These are phyloP conservation scores for Xerocomellus dryophilus DNA, from an alignment of 768 basidiomycete genomes.

Conservation along the genomic window DNA sequence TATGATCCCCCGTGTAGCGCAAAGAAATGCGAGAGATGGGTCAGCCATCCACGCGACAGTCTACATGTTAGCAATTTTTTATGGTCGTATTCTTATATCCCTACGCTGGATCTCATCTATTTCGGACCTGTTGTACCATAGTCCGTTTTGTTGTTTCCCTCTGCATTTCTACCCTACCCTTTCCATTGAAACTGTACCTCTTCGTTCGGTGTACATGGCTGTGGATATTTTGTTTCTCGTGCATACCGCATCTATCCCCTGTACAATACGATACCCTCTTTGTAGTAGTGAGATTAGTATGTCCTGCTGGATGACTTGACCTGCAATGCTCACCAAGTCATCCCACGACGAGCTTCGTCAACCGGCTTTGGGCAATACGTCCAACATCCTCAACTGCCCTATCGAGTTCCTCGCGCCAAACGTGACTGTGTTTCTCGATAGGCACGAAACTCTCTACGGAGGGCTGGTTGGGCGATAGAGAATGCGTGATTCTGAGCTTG, in stretches of 20 bases:
- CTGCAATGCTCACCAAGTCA: slow-evolving; percentile 2
- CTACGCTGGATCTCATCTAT: slow-evolving; percentile 16
- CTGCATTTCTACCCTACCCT: slow-evolving; percentile 7
- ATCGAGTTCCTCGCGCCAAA: slow-evolving; percentile 65
- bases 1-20: slow-evolving; percentile 20
- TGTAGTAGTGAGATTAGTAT: neutral
- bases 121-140: slow-evolving; percentile 29
- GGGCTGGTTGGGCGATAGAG: slow-evolving; percentile 39
- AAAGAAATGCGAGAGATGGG: slow-evolving; percentile 28
- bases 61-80: slow-evolving; percentile 20
- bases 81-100: slow-evolving; percentile 33
- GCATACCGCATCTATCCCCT: neutral
- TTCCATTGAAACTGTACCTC: neutral
- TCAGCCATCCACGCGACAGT: slow-evolving; percentile 21
- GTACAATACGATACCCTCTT: slow-evolving; percentile 7
- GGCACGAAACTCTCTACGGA: slow-evolving; percentile 37
- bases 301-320: neutral
- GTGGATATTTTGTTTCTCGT: slow-evolving; percentile 4
- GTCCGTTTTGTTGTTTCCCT: neutral
- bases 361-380: slow-evolving; percentile 69
- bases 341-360: slow-evolving; percentile 34
- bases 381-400: slow-evolving; percentile 76
- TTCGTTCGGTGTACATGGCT: slow-evolving; percentile 11
- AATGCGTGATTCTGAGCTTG: slow-evolving; percentile 51
- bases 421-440: slow-evolving; percentile 38